Evolutionary conservation across 2,329 filamentous ascomycete genomes (phyloP).

Genomic region (Leptographium lundbergii): DNA sequence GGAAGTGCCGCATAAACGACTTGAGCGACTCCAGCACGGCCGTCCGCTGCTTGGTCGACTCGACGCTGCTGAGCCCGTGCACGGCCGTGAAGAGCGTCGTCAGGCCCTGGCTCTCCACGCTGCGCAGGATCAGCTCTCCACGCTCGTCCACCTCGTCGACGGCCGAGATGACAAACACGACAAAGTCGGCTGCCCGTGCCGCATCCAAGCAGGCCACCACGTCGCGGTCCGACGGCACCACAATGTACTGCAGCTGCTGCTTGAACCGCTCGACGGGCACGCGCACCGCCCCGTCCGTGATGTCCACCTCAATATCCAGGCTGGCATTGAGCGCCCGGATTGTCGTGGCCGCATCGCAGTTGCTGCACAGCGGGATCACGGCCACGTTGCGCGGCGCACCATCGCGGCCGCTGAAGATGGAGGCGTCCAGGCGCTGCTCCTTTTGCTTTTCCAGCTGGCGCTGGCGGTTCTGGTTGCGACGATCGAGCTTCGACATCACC

Average conservation of each 20-base stretch:
- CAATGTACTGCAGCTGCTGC: constrained; percentile 71
- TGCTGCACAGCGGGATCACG: constrained; percentile 68
- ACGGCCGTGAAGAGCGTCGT: constrained; percentile 84
- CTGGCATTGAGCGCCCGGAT: constrained; percentile 63
- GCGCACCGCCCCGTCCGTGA: constrained; percentile 34
- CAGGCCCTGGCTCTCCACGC: constrained; percentile 86
- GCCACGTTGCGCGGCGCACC: constrained; percentile 82
- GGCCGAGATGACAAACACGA: constrained; percentile 73
- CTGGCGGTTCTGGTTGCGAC: constrained; percentile 90
- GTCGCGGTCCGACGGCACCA: constrained; percentile 56
- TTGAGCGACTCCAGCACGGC: constrained; percentile 73
- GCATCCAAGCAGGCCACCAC: constrained; percentile 71
- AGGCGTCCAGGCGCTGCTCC: constrained; percentile 66
- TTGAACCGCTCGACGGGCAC: constrained; percentile 83
- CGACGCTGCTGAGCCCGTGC: constrained; percentile 63
- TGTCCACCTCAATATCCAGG: constrained; percentile 62
- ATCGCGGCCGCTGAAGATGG: constrained; percentile 74
- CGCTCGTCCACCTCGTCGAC: constrained; percentile 71
- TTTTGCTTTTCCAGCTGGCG: constrained; percentile 71
- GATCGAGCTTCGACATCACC: constrained; percentile 93
- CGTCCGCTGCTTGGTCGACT: constrained; percentile 64
- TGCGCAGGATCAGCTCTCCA: constrained; percentile 73
- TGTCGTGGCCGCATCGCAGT: constrained; percentile 54
- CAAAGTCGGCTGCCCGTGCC: constrained; percentile 79
- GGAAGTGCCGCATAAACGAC: constrained; percentile 89